Evolutionary conservation across 2,329 filamentous ascomycete genomes (phyloP).

Genomic region (Ophiostoma pallidulum): DNA sequence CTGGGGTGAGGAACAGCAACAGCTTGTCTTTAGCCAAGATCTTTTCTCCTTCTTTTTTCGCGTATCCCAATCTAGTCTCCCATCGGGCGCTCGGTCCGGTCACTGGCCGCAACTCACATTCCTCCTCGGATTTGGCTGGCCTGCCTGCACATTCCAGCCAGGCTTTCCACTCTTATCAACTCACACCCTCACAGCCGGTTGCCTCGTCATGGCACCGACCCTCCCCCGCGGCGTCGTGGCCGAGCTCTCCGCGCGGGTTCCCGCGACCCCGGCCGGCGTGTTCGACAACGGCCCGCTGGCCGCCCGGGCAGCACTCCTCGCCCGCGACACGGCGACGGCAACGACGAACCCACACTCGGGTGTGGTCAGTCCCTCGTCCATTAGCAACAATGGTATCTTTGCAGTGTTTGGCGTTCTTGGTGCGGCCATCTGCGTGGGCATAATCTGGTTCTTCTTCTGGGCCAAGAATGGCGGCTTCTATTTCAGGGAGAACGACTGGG

Average conservation of each 20-base stretch:
- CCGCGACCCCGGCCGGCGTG: constrained; percentile 16
- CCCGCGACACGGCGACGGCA: constrained; percentile 27
- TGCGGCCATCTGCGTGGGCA: constrained; percentile 60
- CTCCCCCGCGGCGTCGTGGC: constrained; percentile 20
- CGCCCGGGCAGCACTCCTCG: constrained; percentile 33
- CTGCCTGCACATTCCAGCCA: constrained; percentile 1
- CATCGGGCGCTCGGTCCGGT: too few relatives aligned
- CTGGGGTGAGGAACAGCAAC: too few relatives aligned
- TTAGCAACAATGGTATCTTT: constrained; percentile 65
- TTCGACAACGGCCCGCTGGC: constrained; percentile 33
- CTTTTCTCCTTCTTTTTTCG: neutral
- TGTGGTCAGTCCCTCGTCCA: constrained; percentile 43
- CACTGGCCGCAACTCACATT: neutral
- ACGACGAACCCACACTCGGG: constrained; percentile 35
- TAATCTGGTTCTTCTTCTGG: constrained; percentile 99
- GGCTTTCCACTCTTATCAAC: neutral
- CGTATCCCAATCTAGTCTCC: too few relatives aligned
- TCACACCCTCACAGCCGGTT: too few relatives aligned
- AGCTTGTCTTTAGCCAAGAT: too few relatives aligned
- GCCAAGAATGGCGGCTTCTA: constrained; percentile 91
- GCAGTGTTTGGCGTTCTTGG: constrained; percentile 80
- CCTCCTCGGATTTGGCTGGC: neutral
- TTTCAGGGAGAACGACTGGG: constrained; percentile 82
- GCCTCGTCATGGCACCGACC: constrained; percentile 31
- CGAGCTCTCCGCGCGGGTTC: constrained; percentile 11